A percentile compares a stretch with the other conserved stretches of the same genome.
Conservation (phyloP, 1,284 basidiomycete species). For the Sporisorium scitamineum region DNA sequence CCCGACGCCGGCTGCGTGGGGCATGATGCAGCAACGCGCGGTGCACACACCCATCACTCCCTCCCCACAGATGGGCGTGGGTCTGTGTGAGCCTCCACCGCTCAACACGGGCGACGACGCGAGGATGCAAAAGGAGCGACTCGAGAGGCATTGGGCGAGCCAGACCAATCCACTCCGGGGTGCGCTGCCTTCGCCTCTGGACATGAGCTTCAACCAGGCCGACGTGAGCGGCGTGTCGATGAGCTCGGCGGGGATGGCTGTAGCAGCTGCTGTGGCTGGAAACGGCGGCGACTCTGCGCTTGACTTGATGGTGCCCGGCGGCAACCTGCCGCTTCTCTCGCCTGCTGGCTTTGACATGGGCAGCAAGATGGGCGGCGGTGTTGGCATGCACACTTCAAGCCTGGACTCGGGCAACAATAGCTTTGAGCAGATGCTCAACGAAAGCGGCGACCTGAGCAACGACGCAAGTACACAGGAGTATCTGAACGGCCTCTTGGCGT, state of each 20-base stretch:
- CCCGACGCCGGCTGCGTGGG: conserved; percentile 56
- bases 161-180: conserved; percentile 30
- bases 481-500: conserved; percentile 45
- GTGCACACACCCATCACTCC: conserved; percentile 62
- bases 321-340: conserved; percentile 30
- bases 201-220: conserved; percentile 44
- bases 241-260: conserved; percentile 32
- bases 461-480: conserved; percentile 48
- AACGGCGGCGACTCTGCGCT: conserved; percentile 30
- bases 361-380: conserved; percentile 20
- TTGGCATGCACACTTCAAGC: conserved; percentile 1
- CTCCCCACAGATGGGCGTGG: conserved; percentile 49
- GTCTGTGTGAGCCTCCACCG: conserved; percentile 52
- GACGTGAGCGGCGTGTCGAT: conserved; percentile 20
- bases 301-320: conserved; percentile 33
- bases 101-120: conserved; percentile 54
- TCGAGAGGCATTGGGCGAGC: conserved; percentile 59
- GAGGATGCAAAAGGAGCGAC: conserved; percentile 56
- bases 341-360: conserved; percentile 29
- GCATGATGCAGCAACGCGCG: conserved; percentile 60
- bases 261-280: conserved; percentile 14
- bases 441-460: conserved; percentile 33
- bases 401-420: conserved; percentile 43
- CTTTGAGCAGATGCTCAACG: conserved; percentile 44
- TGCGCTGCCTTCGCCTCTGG: conserved; percentile 46